Base-by-base conservation (phyloP, 192 early-diverging fungal genomes). In the Entomortierella beljakovae region DNA sequence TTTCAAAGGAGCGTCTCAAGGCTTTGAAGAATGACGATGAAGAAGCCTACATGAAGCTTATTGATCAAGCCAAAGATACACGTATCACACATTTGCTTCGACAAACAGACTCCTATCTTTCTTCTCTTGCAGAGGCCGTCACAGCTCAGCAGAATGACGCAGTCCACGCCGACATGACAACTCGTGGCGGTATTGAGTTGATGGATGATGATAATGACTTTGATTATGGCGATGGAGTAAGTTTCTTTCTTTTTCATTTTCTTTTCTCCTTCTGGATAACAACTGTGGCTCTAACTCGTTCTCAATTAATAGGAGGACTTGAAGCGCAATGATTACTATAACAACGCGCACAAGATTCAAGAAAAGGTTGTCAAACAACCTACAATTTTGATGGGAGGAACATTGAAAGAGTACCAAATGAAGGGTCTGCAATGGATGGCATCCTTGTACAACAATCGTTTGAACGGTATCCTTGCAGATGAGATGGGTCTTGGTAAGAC, bases 351-450 rank as follows among this genome's bases (percentile, higher is more conserved):
- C 81, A 87, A 88, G 71, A 90, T 98, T 64, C 80, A 90, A 57
- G 98, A 99, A 80, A 85, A 80, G 61, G 85, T 88, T 20, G 7
- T 28, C 6, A 85, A 88, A 55, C 98, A 99, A 83, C 93, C 96
- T 3, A 35, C 68, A 51, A 92, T 98, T 23, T 76, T 99, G 69
- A 85, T 92, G 11, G 97, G 98, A 35, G 98, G 98, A 43, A 87
- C 82, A 22, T 83, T 99, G 54, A 99, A 99, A 83, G 97, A 98
- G 29, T 99, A 99, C 82, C 98, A 96, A 81, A 70, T 83, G 68
- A 97, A 95, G 68, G 98, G 98, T 64, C 85, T 99, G 25, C 92
- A 99, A 86, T 99, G 98, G 98, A 98, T 99, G 98, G 94, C 98
- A 26, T 97, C 96, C 20, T 83, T 99, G 52, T 99, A 98, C 85